Conservation (phyloP, 1,284 basidiomycete species). For the Cyathus olla region DNA sequence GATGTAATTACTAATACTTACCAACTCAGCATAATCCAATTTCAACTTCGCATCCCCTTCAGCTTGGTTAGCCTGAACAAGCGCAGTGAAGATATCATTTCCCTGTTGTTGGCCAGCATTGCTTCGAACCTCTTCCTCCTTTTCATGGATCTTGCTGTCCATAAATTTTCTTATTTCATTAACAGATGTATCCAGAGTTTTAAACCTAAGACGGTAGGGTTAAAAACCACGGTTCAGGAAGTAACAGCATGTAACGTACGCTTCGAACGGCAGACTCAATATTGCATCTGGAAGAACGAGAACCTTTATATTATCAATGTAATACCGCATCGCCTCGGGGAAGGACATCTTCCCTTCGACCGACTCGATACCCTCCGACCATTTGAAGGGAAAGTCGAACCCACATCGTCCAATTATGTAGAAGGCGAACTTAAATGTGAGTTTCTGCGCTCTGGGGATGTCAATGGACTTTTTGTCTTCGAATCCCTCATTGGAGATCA, state of each 20-base stretch:
- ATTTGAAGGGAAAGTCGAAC: constrained; percentile 61
- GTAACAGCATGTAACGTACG: no score
- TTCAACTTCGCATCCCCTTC: constrained; percentile 52
- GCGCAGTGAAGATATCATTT: constrained; percentile 47
- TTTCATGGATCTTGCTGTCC: constrained; percentile 47
- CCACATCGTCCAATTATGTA: constrained; percentile 61
- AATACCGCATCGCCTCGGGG: constrained; percentile 54
- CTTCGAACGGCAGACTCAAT: constrained; percentile 53
- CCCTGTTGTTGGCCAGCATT: background rate
- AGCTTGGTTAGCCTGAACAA: constrained; percentile 61
- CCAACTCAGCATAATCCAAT: constrained; percentile 61
- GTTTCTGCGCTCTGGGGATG: constrained; percentile 47
- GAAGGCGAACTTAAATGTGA: constrained; percentile 63
- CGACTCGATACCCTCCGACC: constrained; percentile 48
- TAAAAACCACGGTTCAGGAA: no score
- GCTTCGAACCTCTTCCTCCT: constrained; percentile 35
- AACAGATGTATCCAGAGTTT: constrained; percentile 27
- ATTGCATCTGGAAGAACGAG: constrained; percentile 52
- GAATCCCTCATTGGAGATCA: constrained; percentile 57
- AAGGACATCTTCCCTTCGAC: constrained; percentile 54
- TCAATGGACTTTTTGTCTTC: constrained; percentile 42
- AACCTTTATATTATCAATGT: constrained; percentile 41
- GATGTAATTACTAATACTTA: no score
- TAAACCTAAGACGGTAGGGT: no score
- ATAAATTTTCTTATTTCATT: constrained; percentile 50